Conservation (phyloP, 768 basidiomycete species). For the Phaffia australis region DNA sequence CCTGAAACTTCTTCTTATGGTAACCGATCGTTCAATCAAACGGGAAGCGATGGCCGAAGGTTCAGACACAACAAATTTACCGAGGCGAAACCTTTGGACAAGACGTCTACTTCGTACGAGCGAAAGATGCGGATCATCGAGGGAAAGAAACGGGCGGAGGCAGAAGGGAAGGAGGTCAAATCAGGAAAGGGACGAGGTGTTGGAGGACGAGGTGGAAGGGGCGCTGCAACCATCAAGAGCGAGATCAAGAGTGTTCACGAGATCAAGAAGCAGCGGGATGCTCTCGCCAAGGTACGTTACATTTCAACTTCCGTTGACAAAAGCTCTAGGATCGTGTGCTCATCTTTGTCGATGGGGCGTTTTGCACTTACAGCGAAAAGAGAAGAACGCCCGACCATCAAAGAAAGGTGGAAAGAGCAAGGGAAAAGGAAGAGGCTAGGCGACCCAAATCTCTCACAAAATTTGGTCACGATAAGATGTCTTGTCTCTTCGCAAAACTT, state of each 20-base stretch:
- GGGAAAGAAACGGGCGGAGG: slow-evolving; percentile 45
- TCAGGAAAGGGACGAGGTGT: slow-evolving; percentile 34
- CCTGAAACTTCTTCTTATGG: slow-evolving; percentile 38
- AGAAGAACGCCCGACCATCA: slow-evolving; percentile 70
- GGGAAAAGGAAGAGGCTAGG: slow-evolving; percentile 27
- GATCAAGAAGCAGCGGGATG: slow-evolving; percentile 64
- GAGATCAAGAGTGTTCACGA: slow-evolving; percentile 81
- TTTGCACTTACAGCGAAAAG: slow-evolving; percentile 41
- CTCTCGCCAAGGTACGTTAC: slow-evolving; percentile 45
- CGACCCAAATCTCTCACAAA: slow-evolving; percentile 8
- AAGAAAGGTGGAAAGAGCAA: slow-evolving; percentile 33
- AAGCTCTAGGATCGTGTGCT: neutral
- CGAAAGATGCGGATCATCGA: slow-evolving; percentile 55
- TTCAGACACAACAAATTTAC: slow-evolving; percentile 62
- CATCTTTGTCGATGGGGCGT: neutral
- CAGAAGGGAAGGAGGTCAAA: slow-evolving; percentile 36
- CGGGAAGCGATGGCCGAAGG: slow-evolving; percentile 45
- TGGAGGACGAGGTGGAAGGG: slow-evolving; percentile 43
- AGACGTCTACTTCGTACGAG: slow-evolving; percentile 59
- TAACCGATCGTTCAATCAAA: slow-evolving; percentile 10
- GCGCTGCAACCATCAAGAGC: slow-evolving; percentile 54
- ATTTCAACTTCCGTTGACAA: neutral
- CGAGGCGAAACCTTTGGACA: slow-evolving; percentile 67
- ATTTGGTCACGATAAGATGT: too few relatives aligned
- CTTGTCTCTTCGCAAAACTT: too few relatives aligned